Evolutionary conservation across 2,329 filamentous ascomycete genomes (phyloP).

Genomic region (Fusarium nanum): DNA sequence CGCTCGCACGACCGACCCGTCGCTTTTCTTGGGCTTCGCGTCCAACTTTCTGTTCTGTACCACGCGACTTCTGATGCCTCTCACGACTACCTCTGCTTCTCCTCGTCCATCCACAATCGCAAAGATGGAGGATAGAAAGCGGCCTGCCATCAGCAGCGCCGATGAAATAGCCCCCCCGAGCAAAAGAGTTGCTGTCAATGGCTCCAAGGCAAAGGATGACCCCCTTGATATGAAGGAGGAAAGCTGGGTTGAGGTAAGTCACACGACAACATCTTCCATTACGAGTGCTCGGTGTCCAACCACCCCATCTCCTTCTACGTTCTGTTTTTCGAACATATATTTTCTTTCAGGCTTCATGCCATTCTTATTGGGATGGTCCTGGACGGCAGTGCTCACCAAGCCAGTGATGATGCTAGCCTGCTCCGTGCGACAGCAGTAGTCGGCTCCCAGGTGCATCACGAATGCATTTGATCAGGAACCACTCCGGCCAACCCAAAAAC

Average conservation of each 20-base stretch:
- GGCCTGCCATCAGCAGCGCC: conserved; percentile 82
- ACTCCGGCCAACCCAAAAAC: conserved; percentile 34
- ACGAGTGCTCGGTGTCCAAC: conserved; percentile 26
- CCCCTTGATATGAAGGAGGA: conserved; percentile 68
- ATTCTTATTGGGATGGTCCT: conserved; percentile 47
- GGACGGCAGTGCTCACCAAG: conserved; percentile 53
- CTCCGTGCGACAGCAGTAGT: conserved; percentile 47
- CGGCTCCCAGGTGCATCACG: conserved; percentile 44
- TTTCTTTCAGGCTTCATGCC: conserved; percentile 40
- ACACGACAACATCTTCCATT: conserved; percentile 48
- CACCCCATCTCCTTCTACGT: conserved; percentile 17
- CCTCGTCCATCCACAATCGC: conserved; percentile 83
- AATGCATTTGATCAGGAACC: conserved; percentile 39
- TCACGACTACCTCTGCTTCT: conserved; percentile 78
- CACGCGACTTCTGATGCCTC: conserved; percentile 80
- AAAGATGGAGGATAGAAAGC: conserved; percentile 99
- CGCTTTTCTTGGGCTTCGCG: conserved; percentile 50
- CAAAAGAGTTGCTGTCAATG: conserved; percentile 93
- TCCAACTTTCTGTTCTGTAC: conserved; percentile 55
- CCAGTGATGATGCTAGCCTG: conserved; percentile 52
- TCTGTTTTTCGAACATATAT: conserved; percentile 23
- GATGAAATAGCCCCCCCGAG: conserved; percentile 89
- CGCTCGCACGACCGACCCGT: conserved; percentile 45
- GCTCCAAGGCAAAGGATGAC: conserved; percentile 69
- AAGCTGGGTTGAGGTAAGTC: conserved; percentile 74